These are phyloP conservation scores for Podosphaera xanthii DNA, from an alignment of 2,329 filamentous ascomycete genomes.

Conservation along the genomic window DNA sequence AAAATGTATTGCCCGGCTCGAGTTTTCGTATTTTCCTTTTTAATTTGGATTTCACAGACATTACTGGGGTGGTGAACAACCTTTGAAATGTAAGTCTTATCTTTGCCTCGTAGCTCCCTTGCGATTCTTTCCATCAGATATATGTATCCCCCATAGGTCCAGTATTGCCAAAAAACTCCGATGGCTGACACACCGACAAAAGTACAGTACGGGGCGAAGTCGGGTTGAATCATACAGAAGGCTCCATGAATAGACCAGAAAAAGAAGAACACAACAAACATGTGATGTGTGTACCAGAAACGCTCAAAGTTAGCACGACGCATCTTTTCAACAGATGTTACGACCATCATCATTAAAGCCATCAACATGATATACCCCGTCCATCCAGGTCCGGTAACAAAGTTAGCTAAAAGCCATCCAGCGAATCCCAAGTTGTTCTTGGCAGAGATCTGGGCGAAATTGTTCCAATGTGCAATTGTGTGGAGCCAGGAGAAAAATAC, in stretches of 20 bases:
- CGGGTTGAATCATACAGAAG: constrained; percentile 78
- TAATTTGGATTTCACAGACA: constrained; percentile 78
- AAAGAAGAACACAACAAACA: constrained; percentile 72
- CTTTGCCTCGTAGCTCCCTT: constrained; percentile 54
- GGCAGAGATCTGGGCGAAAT: constrained; percentile 53
- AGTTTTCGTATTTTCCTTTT: constrained; percentile 69
- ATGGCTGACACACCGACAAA: constrained; percentile 40
- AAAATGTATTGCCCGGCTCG: constrained; percentile 73
- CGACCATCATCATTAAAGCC: constrained; percentile 53
- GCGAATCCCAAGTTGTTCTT: constrained; percentile 58
- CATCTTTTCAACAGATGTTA: constrained; percentile 56
- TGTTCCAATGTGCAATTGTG: constrained; percentile 71
- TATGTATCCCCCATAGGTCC: constrained; percentile 62
- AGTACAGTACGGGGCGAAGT: constrained; percentile 56
- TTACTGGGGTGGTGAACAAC: constrained; percentile 77
- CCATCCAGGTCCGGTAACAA: constrained; percentile 64
- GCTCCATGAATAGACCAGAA: constrained; percentile 81
- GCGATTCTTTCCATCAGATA: constrained; percentile 63
- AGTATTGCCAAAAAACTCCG: constrained; percentile 77
- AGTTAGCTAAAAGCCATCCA: constrained; percentile 56
- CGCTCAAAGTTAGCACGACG: constrained; percentile 66
- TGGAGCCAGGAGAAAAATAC: constrained; percentile 77
- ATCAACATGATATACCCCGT: constrained; percentile 69
- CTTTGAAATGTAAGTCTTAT: constrained; percentile 73
- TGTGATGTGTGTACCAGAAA: constrained; percentile 79